Base-by-base conservation (phyloP, 1,284 basidiomycete genomes). In the Irpex rosettiformis region DNA sequence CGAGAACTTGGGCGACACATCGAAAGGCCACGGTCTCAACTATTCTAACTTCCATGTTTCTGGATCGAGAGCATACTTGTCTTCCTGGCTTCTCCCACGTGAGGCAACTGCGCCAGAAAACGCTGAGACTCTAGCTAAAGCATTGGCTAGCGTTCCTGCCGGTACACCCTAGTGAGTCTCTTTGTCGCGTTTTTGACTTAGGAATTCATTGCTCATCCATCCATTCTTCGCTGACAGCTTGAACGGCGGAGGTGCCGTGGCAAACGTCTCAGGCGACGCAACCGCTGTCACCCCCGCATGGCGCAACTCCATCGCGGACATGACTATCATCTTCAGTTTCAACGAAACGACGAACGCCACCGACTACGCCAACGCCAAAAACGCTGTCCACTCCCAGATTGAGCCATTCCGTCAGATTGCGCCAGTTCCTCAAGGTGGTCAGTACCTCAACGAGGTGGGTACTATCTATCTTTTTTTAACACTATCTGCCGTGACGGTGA, bases 371-470 rank as follows among this genome's bases (percentile, higher is more conserved):
- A 24, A 18, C 43, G 43, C 43, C 16, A 18, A 47, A 18, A 18
- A 47, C n/a, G 18, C 43, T 47, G 22, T 24, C 3, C 43, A 47
- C 22, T 3, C 43, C 16, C 43, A 47, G 43, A 47, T 47, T 8
- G 43, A 18, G 5, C 57, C 27, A 1, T 53, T 72, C 10, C 65
- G 61, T 11, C 65, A 55, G 16, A 62, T 65, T n/a, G 64, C 67
- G 0, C 70, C 72, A 18, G 22, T 47, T 47, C 43, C 43, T 1
- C 67, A 70, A 11, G 70, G 73, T 7, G 77, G 72, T 2, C 70
- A 74, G 1, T 77, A 76, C 57, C 67, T 77, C 45, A 78, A 80
- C 56, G 78, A 82, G 72, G 77, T 74, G 13, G 10, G 75, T 30
- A 47, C 10, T 8, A 7, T 47, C 4, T 18, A 10, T 47, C 18